Conservation (phyloP, 352 stramenopile species). For the Phytophthora chlamydospora region DNA sequence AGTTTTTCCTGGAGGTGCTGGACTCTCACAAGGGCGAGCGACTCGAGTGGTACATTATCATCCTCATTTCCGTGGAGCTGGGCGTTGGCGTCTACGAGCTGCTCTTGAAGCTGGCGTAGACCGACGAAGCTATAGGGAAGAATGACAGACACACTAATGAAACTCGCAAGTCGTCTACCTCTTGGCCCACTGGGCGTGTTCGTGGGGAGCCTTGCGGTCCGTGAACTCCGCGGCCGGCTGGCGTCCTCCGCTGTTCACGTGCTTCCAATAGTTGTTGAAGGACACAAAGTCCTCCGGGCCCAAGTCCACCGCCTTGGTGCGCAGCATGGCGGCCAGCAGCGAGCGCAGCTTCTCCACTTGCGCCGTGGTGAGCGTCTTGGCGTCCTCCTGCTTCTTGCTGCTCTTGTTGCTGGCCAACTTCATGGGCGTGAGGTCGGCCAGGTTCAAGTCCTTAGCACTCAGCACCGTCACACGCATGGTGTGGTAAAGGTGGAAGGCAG, state of each 20-base stretch:
- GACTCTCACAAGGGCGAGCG: conserved; percentile 94
- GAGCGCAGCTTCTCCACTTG: conserved; percentile 71
- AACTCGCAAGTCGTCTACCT: conserved; percentile 32
- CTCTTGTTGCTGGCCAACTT: conserved; percentile 32
- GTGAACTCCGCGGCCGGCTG: conserved; percentile 78
- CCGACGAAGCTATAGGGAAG: background rate
- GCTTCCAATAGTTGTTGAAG: conserved; percentile 86
- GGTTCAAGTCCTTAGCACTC: conserved; percentile 62
- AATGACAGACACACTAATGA: background rate
- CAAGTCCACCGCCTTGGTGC: conserved; percentile 78
- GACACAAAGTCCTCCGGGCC: conserved; percentile 73
- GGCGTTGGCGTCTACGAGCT: conserved; percentile 89
- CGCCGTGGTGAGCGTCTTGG: conserved; percentile 45
- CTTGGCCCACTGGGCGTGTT: conserved; percentile 82
- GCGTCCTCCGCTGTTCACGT: conserved; percentile 73
- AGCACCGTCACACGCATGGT: conserved; percentile 64
- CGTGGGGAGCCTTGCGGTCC: conserved; percentile 83
- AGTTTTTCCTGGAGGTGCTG: conserved; percentile 98
- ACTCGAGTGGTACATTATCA: conserved; percentile 99
- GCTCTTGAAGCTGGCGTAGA: conserved; percentile 72
- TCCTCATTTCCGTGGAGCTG: conserved; percentile 95
- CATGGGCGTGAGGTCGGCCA: conserved; percentile 46
- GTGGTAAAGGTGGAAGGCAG: conserved; percentile 72
- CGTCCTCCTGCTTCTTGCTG: conserved; percentile 28
- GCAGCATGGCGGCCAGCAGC: conserved; percentile 79